A percentile compares a stretch with the other conserved stretches of the same genome.
Conservation (phyloP, 169 alveolate species). For the Plasmodium inui region DNA sequence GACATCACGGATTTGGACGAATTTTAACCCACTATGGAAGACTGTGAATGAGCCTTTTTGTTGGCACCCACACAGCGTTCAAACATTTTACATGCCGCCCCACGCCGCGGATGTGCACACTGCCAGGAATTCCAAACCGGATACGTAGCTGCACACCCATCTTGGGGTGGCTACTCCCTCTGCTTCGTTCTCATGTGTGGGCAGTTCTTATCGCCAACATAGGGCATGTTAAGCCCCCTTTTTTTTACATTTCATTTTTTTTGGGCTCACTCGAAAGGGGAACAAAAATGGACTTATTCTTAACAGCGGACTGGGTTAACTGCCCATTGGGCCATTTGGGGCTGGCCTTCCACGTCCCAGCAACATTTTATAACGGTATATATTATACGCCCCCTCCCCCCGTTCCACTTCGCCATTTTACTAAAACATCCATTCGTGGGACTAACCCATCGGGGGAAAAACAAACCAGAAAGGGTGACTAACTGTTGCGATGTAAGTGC, state of each 20-base stretch:
- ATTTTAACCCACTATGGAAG: background rate
- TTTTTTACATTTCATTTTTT: background rate
- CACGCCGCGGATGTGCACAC: background rate
- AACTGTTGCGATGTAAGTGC: background rate
- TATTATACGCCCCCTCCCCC: background rate
- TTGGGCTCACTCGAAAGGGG: background rate
- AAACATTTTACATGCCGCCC: background rate
- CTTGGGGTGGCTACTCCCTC: background rate
- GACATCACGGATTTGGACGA: conserved; percentile 89
- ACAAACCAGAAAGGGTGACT: background rate
- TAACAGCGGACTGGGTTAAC: background rate
- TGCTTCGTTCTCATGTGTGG: background rate
- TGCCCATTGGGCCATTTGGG: background rate
- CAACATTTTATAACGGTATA: background rate
- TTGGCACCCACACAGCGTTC: background rate
- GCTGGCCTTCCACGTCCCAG: background rate
- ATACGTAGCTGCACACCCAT: background rate
- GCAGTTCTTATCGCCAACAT: background rate
- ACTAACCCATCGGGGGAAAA: background rate
- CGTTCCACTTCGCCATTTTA: background rate
- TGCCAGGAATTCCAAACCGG: background rate
- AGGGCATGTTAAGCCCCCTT: background rate
- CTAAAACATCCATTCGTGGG: background rate
- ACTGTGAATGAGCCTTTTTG: background rate
- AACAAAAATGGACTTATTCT: background rate